Evolutionary conservation across 495 filamentous ascomycete genomes (phyloP).

Genomic region (Astrocystis sublimbata): DNA sequence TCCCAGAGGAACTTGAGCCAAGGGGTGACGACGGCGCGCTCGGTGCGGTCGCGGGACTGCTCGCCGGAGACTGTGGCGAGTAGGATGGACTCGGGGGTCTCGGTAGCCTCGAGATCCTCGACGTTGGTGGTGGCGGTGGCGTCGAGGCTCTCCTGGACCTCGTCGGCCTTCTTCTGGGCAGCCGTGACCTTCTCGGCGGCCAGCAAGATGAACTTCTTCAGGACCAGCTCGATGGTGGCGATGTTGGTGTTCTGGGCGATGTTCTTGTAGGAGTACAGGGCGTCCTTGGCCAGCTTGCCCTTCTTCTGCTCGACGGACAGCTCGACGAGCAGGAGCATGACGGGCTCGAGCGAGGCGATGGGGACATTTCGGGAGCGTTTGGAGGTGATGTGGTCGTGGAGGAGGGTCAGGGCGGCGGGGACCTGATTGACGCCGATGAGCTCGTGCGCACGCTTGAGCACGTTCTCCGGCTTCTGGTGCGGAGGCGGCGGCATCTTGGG

Average conservation of each 20-base stretch:
- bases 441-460: constrained; percentile 96
- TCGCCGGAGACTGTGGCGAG: constrained; percentile 97
- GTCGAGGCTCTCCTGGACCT: constrained; percentile 86
- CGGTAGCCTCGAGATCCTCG: constrained; percentile 93
- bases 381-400: constrained; percentile 98
- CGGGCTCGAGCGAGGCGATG: constrained; percentile 93
- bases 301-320: constrained; percentile 95
- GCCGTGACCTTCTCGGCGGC: constrained; percentile 95
- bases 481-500: constrained; percentile 82
- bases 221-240: constrained; percentile 93
- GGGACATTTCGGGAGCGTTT: constrained; percentile 97
- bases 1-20: constrained; percentile 99
- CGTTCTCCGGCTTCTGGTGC: constrained; percentile 97
- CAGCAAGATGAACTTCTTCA: constrained; percentile 96
- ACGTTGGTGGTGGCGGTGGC: constrained; percentile 65
- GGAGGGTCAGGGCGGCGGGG: constrained; percentile 84
- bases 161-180: constrained; percentile 93
- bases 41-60: constrained; percentile 93
- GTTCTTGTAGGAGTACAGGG: constrained; percentile 99
- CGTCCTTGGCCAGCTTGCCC: constrained; percentile 97
- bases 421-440: constrained; percentile 96
- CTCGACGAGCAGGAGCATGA: constrained; percentile 97
- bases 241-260: constrained; percentile 99
- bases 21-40: constrained; percentile 95
- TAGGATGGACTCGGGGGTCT: constrained; percentile 97